These are phyloP conservation scores for Bremia lactucae DNA, from an alignment of 352 stramenopile genomes.

Conservation along the genomic window DNA sequence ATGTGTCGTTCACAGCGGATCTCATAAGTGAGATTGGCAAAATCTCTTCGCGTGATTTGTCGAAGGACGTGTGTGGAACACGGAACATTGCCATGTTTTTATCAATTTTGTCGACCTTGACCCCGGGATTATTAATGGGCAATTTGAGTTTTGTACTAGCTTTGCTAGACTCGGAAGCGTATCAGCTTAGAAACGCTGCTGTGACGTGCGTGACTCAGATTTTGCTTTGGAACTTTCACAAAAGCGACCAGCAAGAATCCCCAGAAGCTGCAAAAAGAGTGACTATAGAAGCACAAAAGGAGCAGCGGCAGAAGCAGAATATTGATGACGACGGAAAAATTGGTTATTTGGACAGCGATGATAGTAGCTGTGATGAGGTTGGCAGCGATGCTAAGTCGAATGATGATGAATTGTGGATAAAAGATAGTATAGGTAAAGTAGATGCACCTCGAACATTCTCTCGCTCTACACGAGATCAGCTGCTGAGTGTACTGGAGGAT, in stretches of 20 bases:
- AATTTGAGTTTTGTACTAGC: slow-evolving; percentile 71
- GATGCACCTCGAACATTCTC: slow-evolving; percentile 36
- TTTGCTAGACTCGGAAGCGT: slow-evolving; percentile 65
- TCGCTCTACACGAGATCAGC: slow-evolving; percentile 46
- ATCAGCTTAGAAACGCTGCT: slow-evolving; percentile 61
- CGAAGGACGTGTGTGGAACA: slow-evolving; percentile 59
- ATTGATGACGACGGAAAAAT: slow-evolving; percentile 11
- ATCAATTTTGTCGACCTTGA: slow-evolving; percentile 46
- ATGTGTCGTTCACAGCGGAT: slow-evolving; percentile 50
- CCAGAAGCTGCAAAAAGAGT: slow-evolving; percentile 6
- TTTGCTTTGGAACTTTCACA: slow-evolving; percentile 60
- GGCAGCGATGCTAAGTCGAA: slow-evolving; percentile 14
- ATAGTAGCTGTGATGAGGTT: slow-evolving; percentile 20
- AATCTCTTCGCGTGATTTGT: slow-evolving; percentile 55
- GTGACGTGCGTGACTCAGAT: slow-evolving; percentile 72
- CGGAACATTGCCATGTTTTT: slow-evolving; percentile 71
- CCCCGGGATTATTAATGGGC: slow-evolving; percentile 54
- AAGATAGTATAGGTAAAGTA: slow-evolving; percentile 4
- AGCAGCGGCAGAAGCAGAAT: slow-evolving; percentile 8
- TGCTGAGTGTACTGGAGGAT: slow-evolving; percentile 86
- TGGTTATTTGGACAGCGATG: slow-evolving; percentile 15
- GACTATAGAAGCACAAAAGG: slow-evolving; percentile 6
- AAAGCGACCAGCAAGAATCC: slow-evolving; percentile 27
- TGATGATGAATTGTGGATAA: slow-evolving; percentile 18
- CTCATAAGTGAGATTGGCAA: slow-evolving; percentile 70